phyloP scores from a whole-genome alignment of 768 basidiomycete species.

The Lyophyllum atratum region DNA sequence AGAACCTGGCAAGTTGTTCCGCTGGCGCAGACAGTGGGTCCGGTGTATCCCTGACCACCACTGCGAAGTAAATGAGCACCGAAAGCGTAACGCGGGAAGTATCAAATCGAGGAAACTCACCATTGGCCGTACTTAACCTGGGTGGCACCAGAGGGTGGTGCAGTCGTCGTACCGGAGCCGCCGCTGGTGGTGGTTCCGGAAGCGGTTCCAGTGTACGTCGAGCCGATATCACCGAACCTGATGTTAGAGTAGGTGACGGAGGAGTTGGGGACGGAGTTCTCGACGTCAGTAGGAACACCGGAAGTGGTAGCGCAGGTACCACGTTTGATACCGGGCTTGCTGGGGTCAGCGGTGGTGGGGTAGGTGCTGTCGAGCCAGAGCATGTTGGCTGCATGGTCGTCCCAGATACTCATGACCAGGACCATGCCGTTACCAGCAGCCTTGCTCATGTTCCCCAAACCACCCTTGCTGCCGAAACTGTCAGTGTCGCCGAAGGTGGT shows the following conservation, averaged over 20 bases:
- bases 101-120: constrained; percentile 20
- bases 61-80: constrained; percentile 13
- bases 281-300: constrained; percentile 40
- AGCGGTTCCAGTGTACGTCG: constrained; percentile 12
- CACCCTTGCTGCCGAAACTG: constrained; percentile 44
- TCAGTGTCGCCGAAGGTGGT: constrained; percentile 47
- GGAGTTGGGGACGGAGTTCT: constrained; percentile 37
- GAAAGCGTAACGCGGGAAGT: not conserved
- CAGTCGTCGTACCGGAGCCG: constrained; percentile 12
- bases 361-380: constrained; percentile 59
- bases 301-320: constrained; percentile 41
- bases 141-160: constrained; percentile 24
- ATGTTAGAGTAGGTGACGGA: constrained; percentile 58
- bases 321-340: constrained; percentile 40
- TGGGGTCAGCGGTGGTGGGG: constrained; percentile 37
- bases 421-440: constrained; percentile 47
- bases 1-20: constrained; percentile 27
- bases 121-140: constrained; percentile 39
- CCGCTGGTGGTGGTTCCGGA: constrained; percentile 16
- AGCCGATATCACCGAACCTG: constrained; percentile 48
- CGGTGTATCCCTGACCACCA: constrained; percentile 29
- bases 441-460: constrained; percentile 35
- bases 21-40: constrained; percentile 31
- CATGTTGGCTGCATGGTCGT: constrained; percentile 54
- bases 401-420: constrained; percentile 42